Percentiles rank a stretch among this genome's conserved stretches.
Conservation (phyloP, 2,329 filamentous ascomycete species). For the Arthrinium puccinioides region DNA sequence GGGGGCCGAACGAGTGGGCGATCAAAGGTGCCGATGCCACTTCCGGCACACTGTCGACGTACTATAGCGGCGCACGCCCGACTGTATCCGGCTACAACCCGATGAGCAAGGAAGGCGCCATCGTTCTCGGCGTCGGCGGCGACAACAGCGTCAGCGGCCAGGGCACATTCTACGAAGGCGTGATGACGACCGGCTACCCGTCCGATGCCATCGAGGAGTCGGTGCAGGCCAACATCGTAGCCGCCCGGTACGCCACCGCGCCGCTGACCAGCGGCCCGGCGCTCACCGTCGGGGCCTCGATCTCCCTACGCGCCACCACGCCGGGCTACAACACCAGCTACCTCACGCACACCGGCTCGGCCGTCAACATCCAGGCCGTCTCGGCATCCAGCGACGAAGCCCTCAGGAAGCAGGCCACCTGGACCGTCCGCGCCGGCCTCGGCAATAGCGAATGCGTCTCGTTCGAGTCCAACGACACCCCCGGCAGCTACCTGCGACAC, state of each 20-base stretch:
- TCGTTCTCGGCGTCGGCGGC: conserved; percentile 64
- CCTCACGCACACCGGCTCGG: conserved; percentile 42
- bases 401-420: conserved; percentile 45
- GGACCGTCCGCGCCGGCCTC: conserved; percentile 46
- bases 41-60: conserved; percentile 48
- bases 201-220: conserved; percentile 49
- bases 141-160: conserved; percentile 54
- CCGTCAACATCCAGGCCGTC: conserved; percentile 48
- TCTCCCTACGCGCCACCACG: conserved; percentile 50
- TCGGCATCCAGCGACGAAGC: conserved; percentile 38
- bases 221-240: conserved; percentile 54
- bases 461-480: conserved; percentile 51
- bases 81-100: conserved; percentile 45
- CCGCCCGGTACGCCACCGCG: conserved; percentile 44
- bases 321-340: conserved; percentile 46
- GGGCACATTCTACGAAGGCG: conserved; percentile 60
- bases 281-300: conserved; percentile 38
- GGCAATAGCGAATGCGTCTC: conserved; percentile 50
- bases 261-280: conserved; percentile 39
- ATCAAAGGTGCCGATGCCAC: conserved; percentile 50
- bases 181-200: conserved; percentile 56
- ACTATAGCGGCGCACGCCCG: conserved; percentile 50
- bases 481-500: conserved; percentile 54
- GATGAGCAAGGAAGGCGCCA: conserved; percentile 59
- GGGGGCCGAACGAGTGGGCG: conserved; percentile 47